phyloP scores from a whole-genome alignment of 78 protist genomes.

The Guillardia theta region DNA sequence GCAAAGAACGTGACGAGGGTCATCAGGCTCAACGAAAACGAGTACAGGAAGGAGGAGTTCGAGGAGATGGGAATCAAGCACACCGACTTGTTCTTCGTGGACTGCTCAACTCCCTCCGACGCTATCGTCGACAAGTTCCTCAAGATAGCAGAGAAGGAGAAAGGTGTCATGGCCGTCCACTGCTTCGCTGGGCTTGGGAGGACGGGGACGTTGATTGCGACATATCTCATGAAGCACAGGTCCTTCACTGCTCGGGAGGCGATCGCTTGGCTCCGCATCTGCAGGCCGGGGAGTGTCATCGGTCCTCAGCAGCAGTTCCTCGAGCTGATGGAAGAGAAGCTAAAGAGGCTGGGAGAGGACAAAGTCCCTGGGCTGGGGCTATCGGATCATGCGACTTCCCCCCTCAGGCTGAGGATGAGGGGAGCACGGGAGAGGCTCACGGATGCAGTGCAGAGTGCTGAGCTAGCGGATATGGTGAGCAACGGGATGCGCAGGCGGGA shows the following conservation, averaged over 20 bases:
- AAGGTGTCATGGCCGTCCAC: constrained; percentile 35
- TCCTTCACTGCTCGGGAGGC: constrained; percentile 70
- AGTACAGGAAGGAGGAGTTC: constrained; percentile 61
- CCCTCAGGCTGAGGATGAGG: too few relatives aligned
- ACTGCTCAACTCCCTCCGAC: constrained; percentile 76
- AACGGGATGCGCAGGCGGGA: too few relatives aligned
- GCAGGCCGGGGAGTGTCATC: constrained; percentile 84
- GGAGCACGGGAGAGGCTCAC: too few relatives aligned
- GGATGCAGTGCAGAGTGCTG: too few relatives aligned
- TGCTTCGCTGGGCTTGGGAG: constrained; percentile 63
- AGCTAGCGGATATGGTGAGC: too few relatives aligned
- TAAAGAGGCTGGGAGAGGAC: not conserved
- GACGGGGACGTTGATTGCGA: constrained; percentile 78
- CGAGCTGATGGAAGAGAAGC: not conserved
- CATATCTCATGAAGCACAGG: constrained; percentile 73
- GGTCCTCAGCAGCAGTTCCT: constrained; percentile 88
- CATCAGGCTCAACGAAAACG: constrained; percentile 70
- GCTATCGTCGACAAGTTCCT: constrained; percentile 61
- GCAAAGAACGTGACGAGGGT: constrained; percentile 55
- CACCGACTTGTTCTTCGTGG: constrained; percentile 72
- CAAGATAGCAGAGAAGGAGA: constrained; percentile 32
- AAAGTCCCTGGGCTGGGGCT: not conserved
- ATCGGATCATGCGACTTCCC: too few relatives aligned
- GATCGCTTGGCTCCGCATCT: constrained; percentile 75
- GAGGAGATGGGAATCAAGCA: constrained; percentile 56